Evolutionary conservation across 176 grass and related monocot species (phyloP), one percentile per base, ranked within the genome.

Genomic region (Cocos nucifera): DNA sequence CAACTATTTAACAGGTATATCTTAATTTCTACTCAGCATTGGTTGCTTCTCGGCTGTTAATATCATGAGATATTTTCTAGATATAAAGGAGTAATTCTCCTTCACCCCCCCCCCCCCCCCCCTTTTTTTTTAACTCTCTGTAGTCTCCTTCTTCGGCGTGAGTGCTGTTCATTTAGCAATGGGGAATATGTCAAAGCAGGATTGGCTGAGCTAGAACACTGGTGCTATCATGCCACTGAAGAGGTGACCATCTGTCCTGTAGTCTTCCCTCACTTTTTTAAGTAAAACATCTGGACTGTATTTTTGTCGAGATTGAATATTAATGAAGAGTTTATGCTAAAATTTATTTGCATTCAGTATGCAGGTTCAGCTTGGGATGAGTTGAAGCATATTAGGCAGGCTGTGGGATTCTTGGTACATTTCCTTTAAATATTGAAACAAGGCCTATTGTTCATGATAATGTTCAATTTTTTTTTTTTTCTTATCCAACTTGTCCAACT

Each of bases 1-100:
- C 86, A 95, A 66, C 71, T 95, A 71, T 89, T 95, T 79, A 95
- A 95, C 51, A 77, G 90, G 90, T 95, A 86, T 39, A 26, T 58
- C 48, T 57, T 62, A 68, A 30, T 6, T 35, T 7, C 24, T 59
- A 59, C 55, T 66, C 73, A 16, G 30, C 49, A 25, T 72, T 57
- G 19, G 49, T 23, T 54, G 53, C 35, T 65, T 29, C 70, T 58
- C 2, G 75, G 49, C 75, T 61, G 5, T 24, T 67, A 53, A 58
- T 69, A 8, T 44, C 72, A 49, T 58, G 61, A 63, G 70, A 55
- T 78, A 60, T 17, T 54, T 57, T 18, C 53, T 57, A 44, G 48
- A 73, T 54, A 76, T 25, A 77, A 69, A 78, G 48, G 73, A 25
- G 19, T 44, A 22, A 15, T 21, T 66, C 12, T 29, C 28, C 0